These are phyloP conservation scores for Nannizzia gypsea DNA, from an alignment of 2,329 filamentous ascomycete genomes.

Conservation along the genomic window DNA sequence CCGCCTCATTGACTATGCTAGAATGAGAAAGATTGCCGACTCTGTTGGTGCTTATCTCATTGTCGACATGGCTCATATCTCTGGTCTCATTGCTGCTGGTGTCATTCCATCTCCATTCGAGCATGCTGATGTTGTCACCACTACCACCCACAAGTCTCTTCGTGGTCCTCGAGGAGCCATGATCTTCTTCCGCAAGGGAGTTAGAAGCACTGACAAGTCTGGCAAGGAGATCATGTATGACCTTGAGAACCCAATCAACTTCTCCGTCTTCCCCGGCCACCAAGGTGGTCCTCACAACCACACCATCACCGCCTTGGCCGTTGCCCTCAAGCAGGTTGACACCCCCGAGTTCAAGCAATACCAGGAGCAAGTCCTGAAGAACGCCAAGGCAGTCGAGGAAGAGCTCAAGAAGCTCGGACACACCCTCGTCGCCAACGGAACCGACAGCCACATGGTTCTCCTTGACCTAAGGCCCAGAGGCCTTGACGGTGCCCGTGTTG, in stretches of 20 bases:
- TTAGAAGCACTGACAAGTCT: constrained; percentile 74
- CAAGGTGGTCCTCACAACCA: constrained; percentile 98
- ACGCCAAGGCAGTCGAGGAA: constrained; percentile 74
- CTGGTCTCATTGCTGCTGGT: constrained; percentile 81
- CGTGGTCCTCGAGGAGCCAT: constrained; percentile 90
- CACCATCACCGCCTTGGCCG: constrained; percentile 89
- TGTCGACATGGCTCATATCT: constrained; percentile 96
- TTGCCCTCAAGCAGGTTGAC: constrained; percentile 88
- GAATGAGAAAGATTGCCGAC: constrained; percentile 81
- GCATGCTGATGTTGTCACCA: constrained; percentile 88
- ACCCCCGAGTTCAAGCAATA: constrained; percentile 83
- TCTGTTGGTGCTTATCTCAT: constrained; percentile 87
- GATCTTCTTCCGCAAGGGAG: constrained; percentile 96
- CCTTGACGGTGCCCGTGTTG: constrained; percentile 83
- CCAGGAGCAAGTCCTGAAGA: constrained; percentile 78
- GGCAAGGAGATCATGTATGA: constrained; percentile 80
- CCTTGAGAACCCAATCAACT: constrained; percentile 86
- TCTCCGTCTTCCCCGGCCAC: constrained; percentile 93
- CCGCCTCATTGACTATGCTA: constrained; percentile 86
- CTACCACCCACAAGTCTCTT: constrained; percentile 94
- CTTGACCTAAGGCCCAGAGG: constrained; percentile 79
- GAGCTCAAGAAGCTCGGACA: constrained; percentile 62
- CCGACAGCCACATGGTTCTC: constrained; percentile 93
- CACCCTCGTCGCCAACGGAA: constrained; percentile 83
- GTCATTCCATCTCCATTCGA: constrained; percentile 83